A percentile compares a stretch with the other conserved stretches of the same genome.
These are phyloP conservation scores for Eucalyptus microcorys DNA, from an alignment of 345 rosid species.

Conservation along the genomic window DNA sequence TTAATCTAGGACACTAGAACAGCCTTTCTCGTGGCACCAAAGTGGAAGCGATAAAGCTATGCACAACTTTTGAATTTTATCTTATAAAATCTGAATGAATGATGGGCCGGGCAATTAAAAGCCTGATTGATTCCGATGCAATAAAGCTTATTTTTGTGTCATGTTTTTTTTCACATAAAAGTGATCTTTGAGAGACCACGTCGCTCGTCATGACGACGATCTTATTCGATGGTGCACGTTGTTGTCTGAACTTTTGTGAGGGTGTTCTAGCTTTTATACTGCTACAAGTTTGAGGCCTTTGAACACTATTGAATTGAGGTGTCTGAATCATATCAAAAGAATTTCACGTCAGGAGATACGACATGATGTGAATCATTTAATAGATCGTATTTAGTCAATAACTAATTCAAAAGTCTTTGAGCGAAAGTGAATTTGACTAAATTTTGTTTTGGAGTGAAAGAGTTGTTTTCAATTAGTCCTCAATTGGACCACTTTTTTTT, in stretches of 20 bases:
- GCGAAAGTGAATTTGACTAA: not conserved
- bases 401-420: not conserved
- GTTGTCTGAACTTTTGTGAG: not conserved
- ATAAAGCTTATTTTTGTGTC: not conserved
- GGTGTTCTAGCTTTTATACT: not conserved
- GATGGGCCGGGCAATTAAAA: not conserved
- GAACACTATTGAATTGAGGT: not conserved
- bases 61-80: not conserved
- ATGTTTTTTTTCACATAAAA: not conserved
- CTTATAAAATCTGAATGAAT: not conserved
- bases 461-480: not conserved
- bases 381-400: not conserved
- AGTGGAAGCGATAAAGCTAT: not conserved
- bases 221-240: not conserved
- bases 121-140: not conserved
- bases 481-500: not conserved
- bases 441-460: not conserved
- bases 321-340: rapidly evolving
- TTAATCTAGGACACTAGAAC: not conserved
- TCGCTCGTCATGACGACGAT: not conserved
- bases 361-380: not conserved
- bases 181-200: not conserved
- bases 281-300: not conserved
- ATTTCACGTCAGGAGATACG: not conserved
- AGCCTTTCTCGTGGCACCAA: not conserved